These are phyloP conservation scores for Neurospora sp. DNA, from an alignment of 495 filamentous ascomycete genomes.

Conservation along the genomic window DNA sequence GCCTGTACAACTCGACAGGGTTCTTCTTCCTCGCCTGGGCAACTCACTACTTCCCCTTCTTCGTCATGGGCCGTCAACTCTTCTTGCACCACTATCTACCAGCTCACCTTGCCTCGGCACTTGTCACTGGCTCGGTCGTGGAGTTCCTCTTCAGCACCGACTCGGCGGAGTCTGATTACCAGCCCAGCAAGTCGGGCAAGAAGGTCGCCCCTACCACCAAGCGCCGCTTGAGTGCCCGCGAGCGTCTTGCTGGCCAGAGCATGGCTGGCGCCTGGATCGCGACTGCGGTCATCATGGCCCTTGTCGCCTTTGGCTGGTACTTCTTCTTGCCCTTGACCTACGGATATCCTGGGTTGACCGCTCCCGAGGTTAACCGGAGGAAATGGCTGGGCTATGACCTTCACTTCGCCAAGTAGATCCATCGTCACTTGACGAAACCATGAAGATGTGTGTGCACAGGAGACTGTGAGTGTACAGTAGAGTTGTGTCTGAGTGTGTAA, in stretches of 20 bases:
- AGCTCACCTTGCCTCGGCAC: constrained; percentile 81
- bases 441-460: background rate
- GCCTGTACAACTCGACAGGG: constrained; percentile 94
- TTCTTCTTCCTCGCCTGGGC: constrained; percentile 99
- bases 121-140: constrained; percentile 90
- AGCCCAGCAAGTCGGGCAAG: constrained; percentile 42
- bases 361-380: constrained; percentile 68
- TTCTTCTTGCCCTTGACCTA: constrained; percentile 95
- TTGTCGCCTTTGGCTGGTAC: constrained; percentile 69
- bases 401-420: constrained; percentile 87
- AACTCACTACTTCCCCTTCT: constrained; percentile 97
- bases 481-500: background rate
- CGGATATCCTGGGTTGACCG: constrained; percentile 81
- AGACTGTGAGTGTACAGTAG: background rate
- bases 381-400: constrained; percentile 97
- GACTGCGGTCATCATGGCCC: constrained; percentile 52
- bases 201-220: constrained; percentile 31
- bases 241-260: constrained; percentile 73
- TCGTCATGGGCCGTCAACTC: constrained; percentile 91
- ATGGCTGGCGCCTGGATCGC: constrained; percentile 72
- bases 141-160: constrained; percentile 95
- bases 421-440: background rate
- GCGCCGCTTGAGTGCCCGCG: constrained; percentile 59
- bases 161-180: constrained; percentile 45
- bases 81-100: constrained; percentile 98